These are phyloP conservation scores for Calonectria pauciramosa DNA, from an alignment of 2,329 filamentous ascomycete genomes.

Conservation along the genomic window DNA sequence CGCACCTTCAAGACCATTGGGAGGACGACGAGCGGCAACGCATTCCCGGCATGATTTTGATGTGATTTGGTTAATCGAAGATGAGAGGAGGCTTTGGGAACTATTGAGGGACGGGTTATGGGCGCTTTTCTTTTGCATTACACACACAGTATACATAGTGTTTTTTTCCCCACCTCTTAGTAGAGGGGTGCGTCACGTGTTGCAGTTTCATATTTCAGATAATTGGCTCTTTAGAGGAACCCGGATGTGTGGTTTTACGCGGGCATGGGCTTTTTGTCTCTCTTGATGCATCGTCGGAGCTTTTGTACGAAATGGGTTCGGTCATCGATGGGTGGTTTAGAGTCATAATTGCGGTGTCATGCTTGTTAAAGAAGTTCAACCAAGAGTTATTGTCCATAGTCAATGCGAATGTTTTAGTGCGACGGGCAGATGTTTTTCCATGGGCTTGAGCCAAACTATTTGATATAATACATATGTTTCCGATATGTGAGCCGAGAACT, in stretches of 20 bases:
- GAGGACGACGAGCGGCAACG: constrained; percentile 53
- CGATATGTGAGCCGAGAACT: not conserved
- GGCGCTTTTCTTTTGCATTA: constrained; percentile 33
- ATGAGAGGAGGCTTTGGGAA: not conserved
- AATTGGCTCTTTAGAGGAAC: constrained; percentile 15
- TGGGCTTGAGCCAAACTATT: not conserved
- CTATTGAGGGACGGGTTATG: constrained; percentile 18
- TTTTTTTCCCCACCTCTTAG: constrained; percentile 17
- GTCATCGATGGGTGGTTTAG: constrained; percentile 28
- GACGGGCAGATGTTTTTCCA: not conserved
- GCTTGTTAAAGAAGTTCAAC: not conserved
- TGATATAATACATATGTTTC: not conserved
- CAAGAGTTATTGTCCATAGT: not conserved
- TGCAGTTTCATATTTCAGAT: constrained; percentile 22
- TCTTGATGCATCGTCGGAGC: not conserved
- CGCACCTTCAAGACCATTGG: constrained; percentile 69
- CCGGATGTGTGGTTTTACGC: not conserved
- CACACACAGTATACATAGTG: constrained; percentile 37
- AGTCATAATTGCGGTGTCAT: constrained; percentile 10
- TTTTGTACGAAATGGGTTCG: not conserved
- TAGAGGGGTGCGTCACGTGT: constrained; percentile 23
- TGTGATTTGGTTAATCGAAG: not conserved
- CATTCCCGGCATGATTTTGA: constrained; percentile 40
- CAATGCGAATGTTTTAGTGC: not conserved
- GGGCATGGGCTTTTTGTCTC: constrained; percentile 11